These are phyloP conservation scores for Gossypium davidsonii DNA, from an alignment of 441 rosid genomes.

Conservation along the genomic window DNA sequence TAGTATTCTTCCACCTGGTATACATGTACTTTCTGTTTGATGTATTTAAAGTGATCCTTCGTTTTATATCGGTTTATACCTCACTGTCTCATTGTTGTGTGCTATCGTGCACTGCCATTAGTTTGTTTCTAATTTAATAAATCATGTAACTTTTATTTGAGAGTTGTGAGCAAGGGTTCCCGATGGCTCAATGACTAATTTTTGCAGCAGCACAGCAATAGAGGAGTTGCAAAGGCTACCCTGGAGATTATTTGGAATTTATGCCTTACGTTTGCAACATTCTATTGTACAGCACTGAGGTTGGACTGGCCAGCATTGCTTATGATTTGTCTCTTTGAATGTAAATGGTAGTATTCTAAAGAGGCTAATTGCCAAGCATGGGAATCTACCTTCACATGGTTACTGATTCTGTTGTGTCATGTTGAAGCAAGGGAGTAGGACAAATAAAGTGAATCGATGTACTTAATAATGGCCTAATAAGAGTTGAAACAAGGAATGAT, in stretches of 20 bases:
- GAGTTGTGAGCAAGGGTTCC: not conserved
- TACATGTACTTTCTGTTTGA: not conserved
- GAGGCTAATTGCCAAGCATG: not conserved
- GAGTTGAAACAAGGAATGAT: not conserved
- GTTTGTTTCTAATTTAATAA: conserved; percentile 6
- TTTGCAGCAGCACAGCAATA: not conserved
- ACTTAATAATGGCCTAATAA: not conserved
- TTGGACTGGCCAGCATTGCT: not conserved
- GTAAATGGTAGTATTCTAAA: not conserved
- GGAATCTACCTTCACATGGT: not conserved
- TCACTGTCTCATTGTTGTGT: not conserved
- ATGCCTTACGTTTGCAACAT: not conserved
- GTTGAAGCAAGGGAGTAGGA: not conserved
- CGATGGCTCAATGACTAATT: not conserved
- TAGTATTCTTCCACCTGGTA: not conserved
- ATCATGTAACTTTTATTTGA: not conserved
- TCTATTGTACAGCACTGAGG: not conserved
- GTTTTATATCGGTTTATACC: not conserved
- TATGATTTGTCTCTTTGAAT: not conserved
- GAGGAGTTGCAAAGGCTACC: not conserved
- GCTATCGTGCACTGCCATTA: not conserved
- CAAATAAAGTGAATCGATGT: not conserved
- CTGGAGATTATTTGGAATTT: not conserved
- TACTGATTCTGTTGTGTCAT: not conserved
- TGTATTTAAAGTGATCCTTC: not conserved